A percentile compares a stretch with the other conserved stretches of the same genome.
phyloP scores from a whole-genome alignment of 768 basidiomycete genomes.

The Xanthoconium stramineum region DNA sequence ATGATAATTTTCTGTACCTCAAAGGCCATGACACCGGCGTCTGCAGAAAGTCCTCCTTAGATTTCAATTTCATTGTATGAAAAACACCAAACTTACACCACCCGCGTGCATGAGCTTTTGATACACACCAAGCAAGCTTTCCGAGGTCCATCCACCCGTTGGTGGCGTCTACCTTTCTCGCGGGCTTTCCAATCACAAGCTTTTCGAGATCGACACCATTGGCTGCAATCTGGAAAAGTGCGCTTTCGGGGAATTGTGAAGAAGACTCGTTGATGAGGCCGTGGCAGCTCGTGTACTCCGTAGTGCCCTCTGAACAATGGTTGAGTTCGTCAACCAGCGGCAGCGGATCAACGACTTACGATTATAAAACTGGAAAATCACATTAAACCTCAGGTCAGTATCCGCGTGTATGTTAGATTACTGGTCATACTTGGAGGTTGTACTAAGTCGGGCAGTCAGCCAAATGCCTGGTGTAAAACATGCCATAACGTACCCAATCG shows the following conservation, averaged over 20 bases:
- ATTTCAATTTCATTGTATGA: neutral
- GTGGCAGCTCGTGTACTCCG: constrained; percentile 59
- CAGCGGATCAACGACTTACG: constrained; percentile 12
- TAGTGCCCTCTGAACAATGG: constrained; percentile 39
- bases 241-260: constrained; percentile 53
- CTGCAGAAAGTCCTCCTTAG: constrained; percentile 21
- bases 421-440: constrained; percentile 35
- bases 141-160: neutral
- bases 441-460: constrained; percentile 27
- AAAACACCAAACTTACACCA: constrained; percentile 10
- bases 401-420: too few relatives aligned
- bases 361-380: constrained; percentile 19
- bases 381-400: neutral
- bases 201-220: constrained; percentile 44
- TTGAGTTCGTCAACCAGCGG: constrained; percentile 24
- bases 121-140: neutral
- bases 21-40: constrained; percentile 39
- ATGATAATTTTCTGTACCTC: constrained; percentile 21
- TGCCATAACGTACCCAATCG: constrained; percentile 38
- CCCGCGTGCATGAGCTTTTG: constrained; percentile 35
- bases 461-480: neutral
- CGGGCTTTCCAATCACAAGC: constrained; percentile 55
- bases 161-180: constrained; percentile 31
- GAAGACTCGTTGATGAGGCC: constrained; percentile 57
- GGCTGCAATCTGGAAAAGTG: constrained; percentile 47